These are phyloP conservation scores for Rhizopogon rudus DNA, from an alignment of 768 basidiomycete species.

Conservation along the genomic window DNA sequence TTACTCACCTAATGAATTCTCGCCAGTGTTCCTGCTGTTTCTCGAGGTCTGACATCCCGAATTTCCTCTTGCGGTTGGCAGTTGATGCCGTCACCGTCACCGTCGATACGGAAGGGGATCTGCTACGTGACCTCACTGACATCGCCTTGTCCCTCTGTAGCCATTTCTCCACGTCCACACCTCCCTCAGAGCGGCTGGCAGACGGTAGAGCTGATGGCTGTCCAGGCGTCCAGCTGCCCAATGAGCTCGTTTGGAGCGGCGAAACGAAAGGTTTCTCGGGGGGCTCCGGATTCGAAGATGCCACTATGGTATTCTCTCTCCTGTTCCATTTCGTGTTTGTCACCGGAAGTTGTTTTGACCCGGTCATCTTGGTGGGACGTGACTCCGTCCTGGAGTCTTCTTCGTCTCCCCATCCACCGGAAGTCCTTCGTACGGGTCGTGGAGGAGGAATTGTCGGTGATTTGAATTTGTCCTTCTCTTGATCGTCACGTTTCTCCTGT, in stretches of 20 bases:
- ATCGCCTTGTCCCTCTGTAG: neutral
- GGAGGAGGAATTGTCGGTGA: conserved; percentile 12
- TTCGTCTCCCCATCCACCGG: conserved; percentile 1
- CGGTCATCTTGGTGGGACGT: conserved; percentile 9
- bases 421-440: conserved; percentile 13
- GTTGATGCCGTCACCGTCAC: conserved; percentile 10
- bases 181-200: neutral
- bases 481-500: neutral
- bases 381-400: conserved; percentile 2
- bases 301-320: neutral
- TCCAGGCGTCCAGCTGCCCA: neutral
- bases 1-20: conserved; percentile 26
- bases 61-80: conserved; percentile 22
- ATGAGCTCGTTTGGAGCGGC: neutral
- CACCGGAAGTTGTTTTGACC: conserved; percentile 21
- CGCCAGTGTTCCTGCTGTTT: conserved; percentile 20
- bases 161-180: neutral
- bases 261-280: neutral
- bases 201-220: neutral
- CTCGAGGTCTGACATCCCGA: conserved; percentile 10
- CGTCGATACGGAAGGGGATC: neutral
- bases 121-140: neutral
- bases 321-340: conserved; percentile 11
- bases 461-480: conserved; percentile 8
- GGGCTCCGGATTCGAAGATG: neutral